Percentiles rank a stretch among this genome's conserved stretches.
These are phyloP conservation scores for Torulaspora globosa DNA, from an alignment of 1,139 yeast genomes.

Conservation along the genomic window DNA sequence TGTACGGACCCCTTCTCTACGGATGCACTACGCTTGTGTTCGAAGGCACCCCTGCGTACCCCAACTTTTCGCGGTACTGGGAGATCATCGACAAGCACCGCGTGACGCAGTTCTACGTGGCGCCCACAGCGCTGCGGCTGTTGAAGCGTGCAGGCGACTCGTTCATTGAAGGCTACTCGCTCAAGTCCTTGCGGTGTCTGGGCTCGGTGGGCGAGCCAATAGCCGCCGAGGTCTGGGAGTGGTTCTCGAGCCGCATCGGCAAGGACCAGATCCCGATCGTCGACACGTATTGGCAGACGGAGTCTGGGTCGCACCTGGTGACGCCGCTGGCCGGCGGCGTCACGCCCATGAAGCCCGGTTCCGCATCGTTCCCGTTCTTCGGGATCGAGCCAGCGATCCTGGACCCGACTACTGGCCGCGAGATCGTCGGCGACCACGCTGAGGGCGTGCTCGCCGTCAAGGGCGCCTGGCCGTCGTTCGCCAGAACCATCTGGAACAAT, in stretches of 20 bases:
- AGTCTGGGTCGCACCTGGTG: constrained; percentile 70
- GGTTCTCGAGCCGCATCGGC: constrained; percentile 81
- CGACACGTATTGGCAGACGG: constrained; percentile 85
- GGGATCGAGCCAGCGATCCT: constrained; percentile 66
- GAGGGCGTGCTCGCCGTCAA: constrained; percentile 74
- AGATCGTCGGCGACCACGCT: constrained; percentile 55
- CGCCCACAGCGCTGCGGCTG: constrained; percentile 83
- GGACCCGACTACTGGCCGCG: constrained; percentile 70
- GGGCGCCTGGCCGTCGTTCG: constrained; percentile 74
- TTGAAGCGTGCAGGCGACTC: constrained; percentile 78
- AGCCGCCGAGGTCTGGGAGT: constrained; percentile 90
- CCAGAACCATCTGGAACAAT: constrained; percentile 71
- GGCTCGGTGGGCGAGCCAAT: constrained; percentile 93
- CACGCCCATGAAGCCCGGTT: constrained; percentile 75
- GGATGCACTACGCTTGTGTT: constrained; percentile 82
- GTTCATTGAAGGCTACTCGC: constrained; percentile 58
- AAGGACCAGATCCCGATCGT: constrained; percentile 67
- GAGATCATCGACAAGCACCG: constrained; percentile 73
- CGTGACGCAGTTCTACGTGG: constrained; percentile 81
- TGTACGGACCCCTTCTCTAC: constrained; percentile 71
- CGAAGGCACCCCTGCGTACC: constrained; percentile 86
- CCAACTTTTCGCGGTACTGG: constrained; percentile 77
- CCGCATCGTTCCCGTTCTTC: constrained; percentile 74
- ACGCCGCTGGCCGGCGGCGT: constrained; percentile 60
- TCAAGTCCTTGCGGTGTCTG: constrained; percentile 62